Percentiles rank a stretch among this genome's conserved stretches.
These are phyloP conservation scores for Coemansia sp. DNA, from an alignment of 192 early-diverging fungal species.

Conservation along the genomic window DNA sequence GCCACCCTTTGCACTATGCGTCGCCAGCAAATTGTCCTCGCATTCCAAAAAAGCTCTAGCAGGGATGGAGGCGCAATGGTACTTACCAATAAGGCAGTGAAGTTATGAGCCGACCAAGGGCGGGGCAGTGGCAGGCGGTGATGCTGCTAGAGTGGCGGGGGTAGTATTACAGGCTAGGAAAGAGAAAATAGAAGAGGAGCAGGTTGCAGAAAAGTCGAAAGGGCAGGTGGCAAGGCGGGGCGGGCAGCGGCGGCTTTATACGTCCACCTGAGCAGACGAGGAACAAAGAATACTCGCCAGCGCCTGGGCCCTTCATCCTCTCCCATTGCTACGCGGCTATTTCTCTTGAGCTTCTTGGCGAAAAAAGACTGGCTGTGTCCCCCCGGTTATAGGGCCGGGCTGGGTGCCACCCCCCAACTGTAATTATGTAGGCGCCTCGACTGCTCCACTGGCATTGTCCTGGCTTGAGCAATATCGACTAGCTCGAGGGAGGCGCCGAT, in stretches of 20 bases:
- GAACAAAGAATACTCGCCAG: background rate
- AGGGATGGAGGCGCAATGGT: background rate
- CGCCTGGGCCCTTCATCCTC: background rate
- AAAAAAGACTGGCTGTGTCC: background rate
- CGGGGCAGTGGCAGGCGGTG: background rate
- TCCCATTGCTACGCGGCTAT: background rate
- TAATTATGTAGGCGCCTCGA: background rate
- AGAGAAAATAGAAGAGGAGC: background rate
- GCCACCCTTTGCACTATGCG: constrained; percentile 1
- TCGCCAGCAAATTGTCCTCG: background rate
- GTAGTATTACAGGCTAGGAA: background rate
- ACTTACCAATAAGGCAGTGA: background rate
- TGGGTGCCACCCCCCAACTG: background rate
- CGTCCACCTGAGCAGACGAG: background rate
- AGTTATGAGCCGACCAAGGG: background rate
- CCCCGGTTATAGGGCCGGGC: background rate
- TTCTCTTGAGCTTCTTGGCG: background rate
- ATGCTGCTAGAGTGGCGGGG: background rate
- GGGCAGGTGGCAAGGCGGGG: background rate
- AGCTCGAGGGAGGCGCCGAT: background rate
- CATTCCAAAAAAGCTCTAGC: background rate
- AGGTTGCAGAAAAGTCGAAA: background rate
- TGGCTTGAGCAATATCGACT: background rate
- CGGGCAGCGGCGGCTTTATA: background rate
- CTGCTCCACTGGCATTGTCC: background rate